These are phyloP conservation scores for Leptoxyphium fumago DNA, from an alignment of 2,329 filamentous ascomycete genomes.

Conservation along the genomic window DNA sequence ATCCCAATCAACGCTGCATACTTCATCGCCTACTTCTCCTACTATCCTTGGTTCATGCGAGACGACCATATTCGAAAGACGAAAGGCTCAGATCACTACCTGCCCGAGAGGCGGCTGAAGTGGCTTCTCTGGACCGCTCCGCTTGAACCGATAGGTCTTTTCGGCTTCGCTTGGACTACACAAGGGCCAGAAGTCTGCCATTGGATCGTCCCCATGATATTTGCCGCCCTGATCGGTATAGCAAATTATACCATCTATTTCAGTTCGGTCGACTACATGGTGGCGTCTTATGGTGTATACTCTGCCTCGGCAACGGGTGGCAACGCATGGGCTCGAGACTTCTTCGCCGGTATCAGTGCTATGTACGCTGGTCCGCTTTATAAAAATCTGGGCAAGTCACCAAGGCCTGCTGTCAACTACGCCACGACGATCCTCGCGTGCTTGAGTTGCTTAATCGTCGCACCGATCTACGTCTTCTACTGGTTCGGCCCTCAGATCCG, in stretches of 20 bases:
- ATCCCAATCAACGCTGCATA: conserved; percentile 36
- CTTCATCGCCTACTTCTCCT: conserved; percentile 43
- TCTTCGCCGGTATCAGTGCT: conserved; percentile 49
- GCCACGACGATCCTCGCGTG: conserved; percentile 38
- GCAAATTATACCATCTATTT: conserved; percentile 61
- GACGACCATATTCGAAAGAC: conserved; percentile 30
- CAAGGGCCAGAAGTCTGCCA: conserved; percentile 34
- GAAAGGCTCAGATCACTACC: conserved; percentile 35
- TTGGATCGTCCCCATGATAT: conserved; percentile 53
- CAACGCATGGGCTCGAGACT: conserved; percentile 56
- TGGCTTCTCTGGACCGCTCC: conserved; percentile 47
- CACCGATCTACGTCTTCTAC: conserved; percentile 40
- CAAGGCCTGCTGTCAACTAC: conserved; percentile 29
- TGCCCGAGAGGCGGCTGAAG: conserved; percentile 48
- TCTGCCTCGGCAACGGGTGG: conserved; percentile 58
- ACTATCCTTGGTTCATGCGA: conserved; percentile 44
- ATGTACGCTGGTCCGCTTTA: conserved; percentile 44
- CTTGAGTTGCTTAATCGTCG: conserved; percentile 34
- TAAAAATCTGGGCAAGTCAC: conserved; percentile 22
- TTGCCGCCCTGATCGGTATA: conserved; percentile 49
- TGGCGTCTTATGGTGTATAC: conserved; percentile 55
- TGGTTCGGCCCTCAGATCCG: conserved; percentile 37
- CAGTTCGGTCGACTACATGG: conserved; percentile 61
- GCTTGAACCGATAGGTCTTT: conserved; percentile 42
- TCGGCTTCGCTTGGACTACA: conserved; percentile 55